A percentile compares a stretch with the other conserved stretches of the same genome.
phyloP scores from a whole-genome alignment of 257 asterid genomes.

The Scutellaria baicalensis region DNA sequence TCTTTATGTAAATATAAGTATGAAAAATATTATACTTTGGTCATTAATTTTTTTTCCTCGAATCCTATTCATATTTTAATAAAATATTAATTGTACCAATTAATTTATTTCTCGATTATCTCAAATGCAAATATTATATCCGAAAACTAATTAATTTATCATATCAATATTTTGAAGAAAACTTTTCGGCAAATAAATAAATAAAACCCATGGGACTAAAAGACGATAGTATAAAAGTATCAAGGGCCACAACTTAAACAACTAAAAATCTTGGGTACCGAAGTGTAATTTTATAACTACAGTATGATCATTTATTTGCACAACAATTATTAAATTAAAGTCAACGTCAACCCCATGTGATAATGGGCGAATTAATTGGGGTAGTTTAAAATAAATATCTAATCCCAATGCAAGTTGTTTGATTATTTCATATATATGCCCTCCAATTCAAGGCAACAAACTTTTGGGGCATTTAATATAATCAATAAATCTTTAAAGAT shows the following conservation, averaged over 20 bases:
- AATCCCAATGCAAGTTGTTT: not conserved
- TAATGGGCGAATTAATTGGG: not conserved
- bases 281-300: not conserved
- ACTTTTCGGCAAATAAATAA: too few species aligned
- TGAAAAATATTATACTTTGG: too few species aligned
- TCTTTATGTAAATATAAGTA: too few species aligned
- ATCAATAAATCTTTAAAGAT: too few species aligned
- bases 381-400: not conserved
- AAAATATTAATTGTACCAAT: too few species aligned
- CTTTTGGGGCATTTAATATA: not conserved
- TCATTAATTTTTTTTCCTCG: too few species aligned
- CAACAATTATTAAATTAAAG: not conserved
- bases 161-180: too few species aligned
- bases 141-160: too few species aligned
- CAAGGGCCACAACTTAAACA: not conserved
- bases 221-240: not conserved
- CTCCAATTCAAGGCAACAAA: conserved; percentile 3
- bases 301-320: not conserved
- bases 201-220: not conserved
- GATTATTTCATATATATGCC: not conserved
- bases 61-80: too few species aligned
- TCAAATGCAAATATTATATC: too few species aligned
- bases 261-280: not conserved
- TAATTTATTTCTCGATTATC: too few species aligned
- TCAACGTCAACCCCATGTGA: conserved; percentile 24